Base-by-base conservation (phyloP, 495 filamentous ascomycete species). In the Articulospora tetracladia region DNA sequence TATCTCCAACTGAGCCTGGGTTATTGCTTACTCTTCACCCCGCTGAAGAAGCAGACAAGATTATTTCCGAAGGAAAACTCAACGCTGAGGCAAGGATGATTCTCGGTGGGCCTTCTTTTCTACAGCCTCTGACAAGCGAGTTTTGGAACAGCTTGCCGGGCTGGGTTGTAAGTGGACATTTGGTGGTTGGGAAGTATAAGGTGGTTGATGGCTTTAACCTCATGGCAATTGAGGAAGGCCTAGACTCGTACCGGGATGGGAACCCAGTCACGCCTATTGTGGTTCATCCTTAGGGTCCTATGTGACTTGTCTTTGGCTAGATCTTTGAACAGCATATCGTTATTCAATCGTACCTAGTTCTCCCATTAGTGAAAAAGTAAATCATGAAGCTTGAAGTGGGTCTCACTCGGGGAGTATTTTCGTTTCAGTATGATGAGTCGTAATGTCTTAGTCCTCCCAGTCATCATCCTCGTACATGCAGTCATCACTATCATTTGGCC, bases 1-100 rank as follows among this genome's bases (percentile, higher is more conserved):
- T 17, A 57, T 69, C 1, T 66, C 64, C 1, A 59, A 41, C 28
- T 11, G 55, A 67, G 59, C 62, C 56, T 26, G 61, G 67, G 10
- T 51, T 32, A 6, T 30, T 66, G 6, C 7, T 62, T 6, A 51
- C 30, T 19, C 46, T 25, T 3, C 32, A 47, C 15, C 51, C 55
- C 0, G 58, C 44, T 25, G 62, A 55, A 50, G 47, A n/a, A 4
- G 47, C 47, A 6, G n/a, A 24, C 11, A 50, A 7, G 25, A 26
- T 50, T 24, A 27, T 24, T 50, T 12, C 23, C 3, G 39, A 44
- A 22, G 25, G 13, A 25, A 41, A 6, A n/a, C 28, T 41, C 28
- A 25, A 41, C 10, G 22, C 6, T 36, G 32, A 55, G 32, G 15
- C n/a, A 23, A 55, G 30, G 30, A 36, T 23, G 32, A 41, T 36